Evolutionary conservation across 2,329 filamentous ascomycete species (phyloP), one percentile per base, ranked within the genome.

Genomic region (Aspergillus sergii): DNA sequence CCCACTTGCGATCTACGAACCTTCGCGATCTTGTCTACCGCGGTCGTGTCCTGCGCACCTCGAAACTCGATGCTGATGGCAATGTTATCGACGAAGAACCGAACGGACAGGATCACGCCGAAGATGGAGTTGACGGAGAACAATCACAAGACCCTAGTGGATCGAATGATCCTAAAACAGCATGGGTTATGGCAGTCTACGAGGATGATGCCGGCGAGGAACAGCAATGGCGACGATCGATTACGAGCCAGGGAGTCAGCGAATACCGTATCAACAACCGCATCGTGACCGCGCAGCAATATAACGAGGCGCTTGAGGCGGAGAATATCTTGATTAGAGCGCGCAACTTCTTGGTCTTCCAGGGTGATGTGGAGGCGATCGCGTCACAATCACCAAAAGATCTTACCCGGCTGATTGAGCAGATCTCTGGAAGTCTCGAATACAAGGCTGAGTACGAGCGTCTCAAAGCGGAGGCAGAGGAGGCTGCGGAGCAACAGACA

Each of bases 181-280:
- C 95, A 3, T 99, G 94, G 94, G 96, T 99, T 16, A 98, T 97
- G 93, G 95, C 95, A 34, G 94, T 99, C 19, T 99, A 98, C 78
- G 94, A 97, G 76, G 95, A 99, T 74, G 95, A 99, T 76, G 93
- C 93, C 2, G 94, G 93, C 54, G 92, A 97, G 73, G 93, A 96
- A 78, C 94, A 97, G 75, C 89, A 90, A 69, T 99, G 95, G 95
- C 97, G 97, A 81, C 92, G 95, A 65, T 90, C 89, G 69, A 99
- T 99, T 77, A 98, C 94, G 4, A 92, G 86, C 70, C 86, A 89
- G 66, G 95, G 95, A 54, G 89, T 89, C 32, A 97, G 94, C 82
- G 94, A 98, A 79, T 99, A 98, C 78, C 90, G 94, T 65, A 97
- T 99, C 84, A 98, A 99, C 80, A 93, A 96, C 70, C 90, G 91